A percentile compares a stretch with the other conserved stretches of the same genome.
phyloP scores from a whole-genome alignment of 148 eudicot genomes.

The Rhododendron molle region DNA sequence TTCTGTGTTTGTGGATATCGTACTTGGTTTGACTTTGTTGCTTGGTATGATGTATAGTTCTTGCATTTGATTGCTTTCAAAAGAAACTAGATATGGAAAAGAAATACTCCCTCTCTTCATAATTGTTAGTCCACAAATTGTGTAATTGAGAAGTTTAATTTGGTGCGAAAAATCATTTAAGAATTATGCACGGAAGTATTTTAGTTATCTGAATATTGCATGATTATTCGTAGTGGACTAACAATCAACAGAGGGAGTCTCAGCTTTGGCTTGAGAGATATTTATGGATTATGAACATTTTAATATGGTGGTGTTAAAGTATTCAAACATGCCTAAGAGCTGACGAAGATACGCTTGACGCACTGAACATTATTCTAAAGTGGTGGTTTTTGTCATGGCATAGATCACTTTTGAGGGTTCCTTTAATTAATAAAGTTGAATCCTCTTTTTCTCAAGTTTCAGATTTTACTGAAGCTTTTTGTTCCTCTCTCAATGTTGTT shows the following conservation, averaged over 20 bases:
- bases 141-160: neutral
- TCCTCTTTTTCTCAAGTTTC: neutral
- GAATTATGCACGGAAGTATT: neutral
- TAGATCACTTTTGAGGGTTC: neutral
- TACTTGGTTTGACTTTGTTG: neutral
- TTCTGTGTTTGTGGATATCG: neutral
- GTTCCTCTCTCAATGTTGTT: neutral
- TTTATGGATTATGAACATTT: neutral
- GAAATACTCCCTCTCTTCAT: neutral
- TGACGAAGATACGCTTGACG: neutral
- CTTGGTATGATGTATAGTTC: neutral
- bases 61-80: neutral
- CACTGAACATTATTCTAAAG: neutral
- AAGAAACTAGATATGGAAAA: neutral
- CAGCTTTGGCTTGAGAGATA: neutral
- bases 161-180: neutral
- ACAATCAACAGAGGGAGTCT: neutral
- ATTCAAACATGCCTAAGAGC: neutral
- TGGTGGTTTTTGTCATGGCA: neutral
- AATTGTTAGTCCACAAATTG: neutral
- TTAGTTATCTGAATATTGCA: neutral
- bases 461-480: neutral
- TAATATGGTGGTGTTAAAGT: neutral
- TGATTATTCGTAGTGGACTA: neutral
- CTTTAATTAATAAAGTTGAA: neutral